Evolutionary conservation across 345 rosid genomes (phyloP).

Genomic region (Cardamine chenopodiifolia): DNA sequence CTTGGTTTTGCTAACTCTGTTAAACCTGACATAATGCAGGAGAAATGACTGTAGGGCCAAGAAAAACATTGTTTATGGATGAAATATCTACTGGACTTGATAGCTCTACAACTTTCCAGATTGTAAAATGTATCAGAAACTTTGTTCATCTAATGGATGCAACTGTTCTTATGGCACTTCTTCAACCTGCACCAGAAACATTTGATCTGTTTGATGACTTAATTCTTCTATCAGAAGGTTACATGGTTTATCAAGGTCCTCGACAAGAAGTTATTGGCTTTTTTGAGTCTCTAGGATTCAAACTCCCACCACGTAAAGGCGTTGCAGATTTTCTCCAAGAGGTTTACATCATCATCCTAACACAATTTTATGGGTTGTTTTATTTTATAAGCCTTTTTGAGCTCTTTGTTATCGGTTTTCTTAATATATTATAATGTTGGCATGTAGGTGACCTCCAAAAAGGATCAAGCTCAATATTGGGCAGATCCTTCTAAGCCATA

Average conservation of each 20-base stretch:
- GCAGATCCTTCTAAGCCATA: constrained; percentile 78
- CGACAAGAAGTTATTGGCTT: constrained; percentile 68
- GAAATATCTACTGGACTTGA: constrained; percentile 98
- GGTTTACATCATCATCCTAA: constrained; percentile 47
- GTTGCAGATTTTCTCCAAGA: constrained; percentile 98
- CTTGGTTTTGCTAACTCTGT: constrained; percentile 11
- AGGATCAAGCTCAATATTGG: constrained; percentile 98
- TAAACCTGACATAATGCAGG: constrained; percentile 52
- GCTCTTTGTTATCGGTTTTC: constrained; percentile 12
- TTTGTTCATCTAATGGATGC: constrained; percentile 91
- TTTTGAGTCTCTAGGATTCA: constrained; percentile 87
- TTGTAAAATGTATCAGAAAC: constrained; percentile 76
- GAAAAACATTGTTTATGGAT: constrained; percentile 95
- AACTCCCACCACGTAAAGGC: constrained; percentile 78
- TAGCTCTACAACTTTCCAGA: constrained; percentile 91
- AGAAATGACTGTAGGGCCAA: constrained; percentile 96
- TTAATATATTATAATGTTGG: neutral
- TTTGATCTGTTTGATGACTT: constrained; percentile 90
- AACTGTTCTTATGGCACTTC: constrained; percentile 90
- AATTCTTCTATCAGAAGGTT: constrained; percentile 78
- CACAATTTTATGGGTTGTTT: neutral
- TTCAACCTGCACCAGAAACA: constrained; percentile 98
- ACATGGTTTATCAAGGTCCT: constrained; percentile 87
- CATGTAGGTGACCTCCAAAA: constrained; percentile 81
- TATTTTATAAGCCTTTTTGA: constrained; percentile 3